Evolutionary conservation across 371 early-diverging fungal species (phyloP).

Genomic region (Mucor lusitanicus): DNA sequence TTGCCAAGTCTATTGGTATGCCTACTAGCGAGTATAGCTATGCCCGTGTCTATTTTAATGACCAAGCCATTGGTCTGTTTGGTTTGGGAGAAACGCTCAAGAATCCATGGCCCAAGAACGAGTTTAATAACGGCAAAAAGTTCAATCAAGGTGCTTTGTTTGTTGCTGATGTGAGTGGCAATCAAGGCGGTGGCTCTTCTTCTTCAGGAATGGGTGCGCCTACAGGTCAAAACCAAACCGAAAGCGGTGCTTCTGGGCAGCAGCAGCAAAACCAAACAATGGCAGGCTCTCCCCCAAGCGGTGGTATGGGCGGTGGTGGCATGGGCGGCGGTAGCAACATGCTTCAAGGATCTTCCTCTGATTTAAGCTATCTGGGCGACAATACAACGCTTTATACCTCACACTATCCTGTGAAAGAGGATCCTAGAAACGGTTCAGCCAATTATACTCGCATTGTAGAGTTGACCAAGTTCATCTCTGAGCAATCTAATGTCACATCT

Average conservation of each 20-base stretch:
- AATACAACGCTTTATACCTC: conserved; percentile 21
- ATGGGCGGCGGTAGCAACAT: neutral
- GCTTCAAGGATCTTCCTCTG: conserved; percentile 2
- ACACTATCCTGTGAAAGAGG: conserved; percentile 9
- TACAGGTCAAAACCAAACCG: neutral
- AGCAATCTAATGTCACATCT: neutral
- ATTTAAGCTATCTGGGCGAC: conserved; percentile 26
- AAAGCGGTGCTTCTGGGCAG: neutral
- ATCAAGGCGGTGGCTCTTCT: neutral
- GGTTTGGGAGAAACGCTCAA: conserved; percentile 34
- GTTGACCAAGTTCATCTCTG: conserved; percentile 19
- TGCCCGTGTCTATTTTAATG: conserved; percentile 32
- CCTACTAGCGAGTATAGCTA: conserved; percentile 43
- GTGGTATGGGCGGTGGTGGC: neutral
- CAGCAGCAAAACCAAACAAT: neutral
- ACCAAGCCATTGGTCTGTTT: conserved; percentile 38
- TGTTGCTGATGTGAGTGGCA: conserved; percentile 23
- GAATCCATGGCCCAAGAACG: conserved; percentile 35
- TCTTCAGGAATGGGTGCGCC: neutral
- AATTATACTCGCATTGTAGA: conserved; percentile 18
- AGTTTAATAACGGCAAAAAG: conserved; percentile 31
- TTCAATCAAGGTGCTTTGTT: conserved; percentile 20
- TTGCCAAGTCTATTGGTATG: conserved; percentile 44
- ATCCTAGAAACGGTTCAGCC: conserved; percentile 1
- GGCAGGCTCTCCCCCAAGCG: neutral